These are phyloP conservation scores for Ailanthus altissimus DNA, from an alignment of 345 rosid species.

Conservation along the genomic window DNA sequence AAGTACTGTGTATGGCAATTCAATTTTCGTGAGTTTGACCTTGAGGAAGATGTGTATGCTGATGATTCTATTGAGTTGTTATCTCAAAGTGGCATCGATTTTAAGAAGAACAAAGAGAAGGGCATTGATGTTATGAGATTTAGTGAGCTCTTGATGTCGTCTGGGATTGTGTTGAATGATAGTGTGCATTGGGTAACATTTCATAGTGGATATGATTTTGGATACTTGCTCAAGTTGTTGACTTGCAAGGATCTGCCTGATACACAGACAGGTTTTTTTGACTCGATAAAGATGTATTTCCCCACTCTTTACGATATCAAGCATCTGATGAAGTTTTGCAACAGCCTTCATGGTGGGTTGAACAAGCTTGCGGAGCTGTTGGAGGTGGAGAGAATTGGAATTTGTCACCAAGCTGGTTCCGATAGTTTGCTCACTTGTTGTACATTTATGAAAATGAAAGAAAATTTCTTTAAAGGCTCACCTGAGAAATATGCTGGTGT, in stretches of 20 bases:
- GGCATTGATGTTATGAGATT: conserved; percentile 57
- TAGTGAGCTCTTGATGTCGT: conserved; percentile 69
- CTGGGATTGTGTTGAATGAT: conserved; percentile 73
- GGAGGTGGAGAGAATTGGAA: conserved; percentile 68
- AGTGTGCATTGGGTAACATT: conserved; percentile 78
- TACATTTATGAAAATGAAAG: conserved; percentile 72
- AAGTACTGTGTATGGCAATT: conserved; percentile 75
- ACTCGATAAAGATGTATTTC: conserved; percentile 53
- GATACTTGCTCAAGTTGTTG: conserved; percentile 69
- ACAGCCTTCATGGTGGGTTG: conserved; percentile 77
- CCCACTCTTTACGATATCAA: conserved; percentile 68
- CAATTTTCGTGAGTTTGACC: conserved; percentile 68
- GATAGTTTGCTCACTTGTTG: conserved; percentile 80
- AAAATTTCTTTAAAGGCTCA: conserved; percentile 61
- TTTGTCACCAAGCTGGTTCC: conserved; percentile 80
- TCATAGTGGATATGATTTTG: conserved; percentile 81
- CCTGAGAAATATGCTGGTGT: conserved; percentile 69
- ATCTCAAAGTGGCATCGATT: conserved; percentile 64
- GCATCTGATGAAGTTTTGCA: conserved; percentile 70
- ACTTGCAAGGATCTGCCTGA: conserved; percentile 63
- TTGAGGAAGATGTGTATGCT: conserved; percentile 53
- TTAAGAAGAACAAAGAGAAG: conserved; percentile 49
- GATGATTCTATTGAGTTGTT: conserved; percentile 65
- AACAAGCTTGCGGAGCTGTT: conserved; percentile 70
- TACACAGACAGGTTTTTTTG: conserved; percentile 49